Base-by-base conservation (phyloP, 75 land plant genomes). In the Pseudotsuga menziesii region DNA sequence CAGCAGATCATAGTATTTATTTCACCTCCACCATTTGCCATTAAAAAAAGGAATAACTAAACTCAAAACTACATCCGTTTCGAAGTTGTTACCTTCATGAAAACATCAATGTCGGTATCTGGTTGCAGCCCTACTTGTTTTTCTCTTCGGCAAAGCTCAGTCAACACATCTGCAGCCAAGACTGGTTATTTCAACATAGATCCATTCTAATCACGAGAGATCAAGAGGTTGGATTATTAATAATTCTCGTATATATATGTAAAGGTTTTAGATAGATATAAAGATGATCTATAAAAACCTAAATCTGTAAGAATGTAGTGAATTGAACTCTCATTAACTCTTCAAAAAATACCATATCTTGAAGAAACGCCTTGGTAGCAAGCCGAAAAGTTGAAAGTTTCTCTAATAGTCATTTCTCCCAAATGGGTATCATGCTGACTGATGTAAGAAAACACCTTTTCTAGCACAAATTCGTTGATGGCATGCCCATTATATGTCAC, bases 61-160 rank as follows among this genome's bases (percentile, higher is more conserved):
- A 60, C 12, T 8, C 5, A n/a, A 22, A 8, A 4, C 20, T 8
- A 23, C 25, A 22, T 8, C 3, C n/a, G 2, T 22, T 22, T 8
- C 7, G 11, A 26, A 60, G 25, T 57, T 39, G 5, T 26, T 1
- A 84, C 91, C 86, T 90, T 90, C 90, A 90, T 85, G 83, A 80
- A 88, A 20, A 87, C 62, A 82, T 90, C 92, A 75, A 86, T 75
- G 54, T 90, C 92, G n/a, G 83, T 84, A 35, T 90, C 92, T 12
- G 92, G 92, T 56, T 82, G 77, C 58, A 90, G 81, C 26, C 86
- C 84, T 5, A 78, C 83, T 41, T 73, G 84, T 76, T 90, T 90
- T 55, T 90, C 92, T 78, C 90, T 79, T 22, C 82, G 77, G 0
- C 79, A 82, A 26, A 90, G 77, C 80, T 90, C 92, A 17, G 71